Evolutionary conservation across 2,329 filamentous ascomycete genomes (phyloP), one percentile per base, ranked within the genome.

Genomic region (Cladosporium sphaerospermum): DNA sequence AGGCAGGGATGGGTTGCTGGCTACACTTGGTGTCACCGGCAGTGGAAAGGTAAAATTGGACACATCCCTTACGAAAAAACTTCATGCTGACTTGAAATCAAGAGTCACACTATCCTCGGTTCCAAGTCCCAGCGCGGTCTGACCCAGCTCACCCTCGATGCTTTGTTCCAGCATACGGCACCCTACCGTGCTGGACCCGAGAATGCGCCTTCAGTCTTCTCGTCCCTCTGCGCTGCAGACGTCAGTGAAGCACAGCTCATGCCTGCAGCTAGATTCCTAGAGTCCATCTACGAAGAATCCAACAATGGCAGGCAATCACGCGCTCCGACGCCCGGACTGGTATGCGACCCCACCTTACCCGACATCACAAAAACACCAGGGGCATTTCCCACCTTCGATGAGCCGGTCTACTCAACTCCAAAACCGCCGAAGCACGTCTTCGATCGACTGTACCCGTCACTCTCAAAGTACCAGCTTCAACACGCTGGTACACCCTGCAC

Each of bases 41-140:
- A 96, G 91, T 46, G 93, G 93, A 69, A 99, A 99, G 84, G 92
- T 95, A 65, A 43, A 28, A 7, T 28, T 7, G 7, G 7, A 28
- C 23, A 28, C 23, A 28, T 28, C 1, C 4, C 7, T 28, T 7
- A 7, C 23, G 7, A 7, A 28, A 28, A 4, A 1, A 28, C 23
- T 28, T 7, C 5, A 7, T 28, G 23, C 23, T 28, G 7, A 28
- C 23, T 28, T 28, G 19, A 31, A 1, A 11, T 18, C 16, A 65
- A 96, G 92, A 95, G 89, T 58, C 92, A 99, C 69, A 99, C 93
- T 0, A 96, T 97, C 56, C 80, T 99, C 13, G 93, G 93, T 52
- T 95, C 89, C 10, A 86, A 85, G 61, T 82, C 80, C 18, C 88
- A 96, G 70, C 85, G 92, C 59, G 93, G 93, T 57, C 75, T 99